Base-by-base conservation (phyloP, 1,139 yeast genomes). In the Diutina pseudorugosa region DNA sequence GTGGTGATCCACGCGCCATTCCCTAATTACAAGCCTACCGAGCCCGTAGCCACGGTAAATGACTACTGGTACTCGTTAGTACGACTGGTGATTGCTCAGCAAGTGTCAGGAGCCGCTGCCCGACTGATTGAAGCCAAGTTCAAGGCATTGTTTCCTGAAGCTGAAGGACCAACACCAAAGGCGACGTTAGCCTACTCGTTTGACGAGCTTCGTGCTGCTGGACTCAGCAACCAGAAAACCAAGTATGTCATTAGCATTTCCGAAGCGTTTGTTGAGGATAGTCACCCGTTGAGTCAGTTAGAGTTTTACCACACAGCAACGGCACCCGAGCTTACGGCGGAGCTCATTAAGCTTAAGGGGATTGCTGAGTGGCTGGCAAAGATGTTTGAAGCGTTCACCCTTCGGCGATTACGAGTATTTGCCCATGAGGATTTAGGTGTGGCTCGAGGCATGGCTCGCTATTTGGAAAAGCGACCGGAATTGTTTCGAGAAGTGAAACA, bases 321-420 rank as follows among this genome's bases (percentile, higher is more conserved):
- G 8, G 70, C 73, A 52, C 74, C 72, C n/a, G 84, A 75, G 36
- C 71, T 87, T 2, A 70, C 79, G 1, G 77, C 75, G 21, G 79
- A 75, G 54, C 65, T 89, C 53, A 80, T 81, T 0, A 60, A 61
- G 43, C 69, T 89, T 53, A 86, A 88, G 61, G 97, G 97, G 0
- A 78, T 90, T 40, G 97, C 97, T 0, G 78, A 81, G 1, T 90
- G 98, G 98, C 82, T 91, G 9, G 94, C 95, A 0, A 86, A 85
- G 54, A 90, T 90, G 96, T 90, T 89, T 67, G 68, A 85, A 18
- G 64, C 84, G 20, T 88, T 89, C 62, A 85, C 86, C 0, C 67
- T 90, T 50, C 75, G 75, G 36, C 75, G 86, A 55, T 63, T 78
- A 62, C 83, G 90, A 62, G 79, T 87, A 0, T 87, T 88, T 65